These are phyloP conservation scores for Dissophora ornata DNA, from an alignment of 192 early-diverging fungal genomes.

Conservation along the genomic window DNA sequence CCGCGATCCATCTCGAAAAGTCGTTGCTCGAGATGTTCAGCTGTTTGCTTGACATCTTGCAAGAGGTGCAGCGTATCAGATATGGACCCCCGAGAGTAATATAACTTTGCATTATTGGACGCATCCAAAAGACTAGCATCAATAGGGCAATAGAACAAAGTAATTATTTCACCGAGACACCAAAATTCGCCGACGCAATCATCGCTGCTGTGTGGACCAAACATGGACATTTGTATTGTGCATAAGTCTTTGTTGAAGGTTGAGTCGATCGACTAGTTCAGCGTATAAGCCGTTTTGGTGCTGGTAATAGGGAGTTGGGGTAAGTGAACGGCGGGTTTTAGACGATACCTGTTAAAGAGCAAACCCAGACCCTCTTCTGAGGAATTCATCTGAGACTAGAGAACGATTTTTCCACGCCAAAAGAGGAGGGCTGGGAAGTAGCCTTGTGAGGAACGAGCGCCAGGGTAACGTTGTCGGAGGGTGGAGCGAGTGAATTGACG, in stretches of 20 bases:
- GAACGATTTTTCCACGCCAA: background rate
- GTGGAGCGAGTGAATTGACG: no score
- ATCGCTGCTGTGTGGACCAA: background rate
- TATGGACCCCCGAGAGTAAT: conserved; percentile 19
- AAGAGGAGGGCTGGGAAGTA: background rate
- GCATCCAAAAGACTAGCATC: conserved; percentile 25
- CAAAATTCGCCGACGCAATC: background rate
- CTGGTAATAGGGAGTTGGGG: no score
- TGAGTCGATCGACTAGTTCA: no score
- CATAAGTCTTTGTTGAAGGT: no score
- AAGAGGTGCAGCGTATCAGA: conserved; percentile 19
- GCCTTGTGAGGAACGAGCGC: background rate
- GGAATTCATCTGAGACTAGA: conserved; percentile 25
- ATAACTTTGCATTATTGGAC: conserved; percentile 16
- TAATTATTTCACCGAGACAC: conserved; percentile 10
- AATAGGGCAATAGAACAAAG: background rate
- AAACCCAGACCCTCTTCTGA: conserved; percentile 25
- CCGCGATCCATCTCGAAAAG: background rate
- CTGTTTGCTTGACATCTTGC: conserved; percentile 25
- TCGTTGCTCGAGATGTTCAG: conserved; percentile 21
- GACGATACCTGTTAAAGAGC: conserved; percentile 28
- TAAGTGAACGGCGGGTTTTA: background rate
- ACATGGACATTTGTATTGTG: background rate
- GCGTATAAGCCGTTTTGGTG: no score
- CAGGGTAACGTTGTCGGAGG: background rate